These are phyloP conservation scores for Lathyrus aphaca DNA, from an alignment of 306 rosid genomes.

Conservation along the genomic window DNA sequence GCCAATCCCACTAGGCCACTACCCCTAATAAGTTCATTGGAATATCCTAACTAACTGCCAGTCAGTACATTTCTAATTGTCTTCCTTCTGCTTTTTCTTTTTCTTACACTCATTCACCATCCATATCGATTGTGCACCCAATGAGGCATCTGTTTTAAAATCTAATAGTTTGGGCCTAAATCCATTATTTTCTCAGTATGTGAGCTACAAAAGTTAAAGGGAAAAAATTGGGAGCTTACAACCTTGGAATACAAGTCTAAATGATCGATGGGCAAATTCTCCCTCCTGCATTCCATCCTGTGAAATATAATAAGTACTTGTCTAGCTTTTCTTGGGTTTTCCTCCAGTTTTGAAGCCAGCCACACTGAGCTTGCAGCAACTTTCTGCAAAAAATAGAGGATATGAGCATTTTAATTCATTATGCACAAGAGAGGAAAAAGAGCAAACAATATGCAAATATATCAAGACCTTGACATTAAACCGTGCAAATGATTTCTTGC, in stretches of 20 bases:
- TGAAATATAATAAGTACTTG: conserved; percentile 90
- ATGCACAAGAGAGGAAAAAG: conserved; percentile 3
- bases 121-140: not conserved
- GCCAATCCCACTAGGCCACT: not conserved
- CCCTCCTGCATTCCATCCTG: conserved; percentile 96
- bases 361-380: conserved; percentile 96
- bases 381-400: conserved; percentile 58
- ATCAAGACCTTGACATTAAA: conserved; percentile 80
- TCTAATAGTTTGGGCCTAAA: not conserved
- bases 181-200: not conserved
- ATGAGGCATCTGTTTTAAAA: not conserved
- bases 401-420: conserved; percentile 16
- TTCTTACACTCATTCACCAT: not conserved
- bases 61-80: not conserved
- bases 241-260: conserved; percentile 90
- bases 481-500: conserved; percentile 94
- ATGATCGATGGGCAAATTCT: conserved; percentile 73
- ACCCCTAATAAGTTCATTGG: not conserved
- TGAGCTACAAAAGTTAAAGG: not conserved
- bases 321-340: conserved; percentile 87
- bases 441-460: conserved; percentile 1
- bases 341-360: conserved; percentile 97
- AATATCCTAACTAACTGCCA: not conserved
- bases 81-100: not conserved
- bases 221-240: conserved; percentile 35